Conservation (phyloP, 2,329 filamentous ascomycete species). For the Ophiocordyceps camponoti-saundersi region DNA sequence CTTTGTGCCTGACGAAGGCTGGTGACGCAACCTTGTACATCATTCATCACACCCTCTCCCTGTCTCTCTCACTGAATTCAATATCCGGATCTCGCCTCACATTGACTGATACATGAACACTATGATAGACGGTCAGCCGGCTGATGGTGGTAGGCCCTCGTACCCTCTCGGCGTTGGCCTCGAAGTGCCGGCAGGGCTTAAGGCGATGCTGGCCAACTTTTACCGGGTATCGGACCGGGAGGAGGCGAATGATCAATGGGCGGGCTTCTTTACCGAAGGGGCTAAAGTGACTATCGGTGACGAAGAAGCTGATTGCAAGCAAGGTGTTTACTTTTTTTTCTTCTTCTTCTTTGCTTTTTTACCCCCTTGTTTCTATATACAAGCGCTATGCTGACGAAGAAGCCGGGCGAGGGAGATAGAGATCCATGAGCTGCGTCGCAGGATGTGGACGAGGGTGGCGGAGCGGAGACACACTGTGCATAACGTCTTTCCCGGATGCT, state of each 20-base stretch:
- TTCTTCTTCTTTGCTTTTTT: neutral
- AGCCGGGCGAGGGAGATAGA: slow-evolving; percentile 11
- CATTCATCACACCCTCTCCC: too few species aligned
- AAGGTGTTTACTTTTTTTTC: slow-evolving; percentile 9
- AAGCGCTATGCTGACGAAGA: neutral
- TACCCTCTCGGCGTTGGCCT: slow-evolving; percentile 12
- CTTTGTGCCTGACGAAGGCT: too few species aligned
- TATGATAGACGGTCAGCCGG: too few species aligned
- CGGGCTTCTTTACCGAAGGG: slow-evolving; percentile 21
- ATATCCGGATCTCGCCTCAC: too few species aligned
- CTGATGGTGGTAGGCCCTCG: slow-evolving; percentile 12
- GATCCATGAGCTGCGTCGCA: slow-evolving; percentile 19
- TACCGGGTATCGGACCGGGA: slow-evolving; percentile 25
- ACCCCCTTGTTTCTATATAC: neutral
- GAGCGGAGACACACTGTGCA: slow-evolving; percentile 21
- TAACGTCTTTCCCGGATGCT: slow-evolving; percentile 24
- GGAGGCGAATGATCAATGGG: slow-evolving; percentile 25
- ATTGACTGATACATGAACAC: too few species aligned
- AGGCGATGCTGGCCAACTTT: slow-evolving; percentile 24
- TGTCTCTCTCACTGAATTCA: too few species aligned
- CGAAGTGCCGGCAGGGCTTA: slow-evolving; percentile 12
- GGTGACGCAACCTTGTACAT: too few species aligned
- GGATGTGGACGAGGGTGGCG: slow-evolving; percentile 25
- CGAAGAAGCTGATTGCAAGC: slow-evolving; percentile 17
- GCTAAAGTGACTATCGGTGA: slow-evolving; percentile 25